Evolutionary conservation across 768 basidiomycete species (phyloP), one percentile per base, ranked within the genome.

Genomic region (Polyporus arcularius): DNA sequence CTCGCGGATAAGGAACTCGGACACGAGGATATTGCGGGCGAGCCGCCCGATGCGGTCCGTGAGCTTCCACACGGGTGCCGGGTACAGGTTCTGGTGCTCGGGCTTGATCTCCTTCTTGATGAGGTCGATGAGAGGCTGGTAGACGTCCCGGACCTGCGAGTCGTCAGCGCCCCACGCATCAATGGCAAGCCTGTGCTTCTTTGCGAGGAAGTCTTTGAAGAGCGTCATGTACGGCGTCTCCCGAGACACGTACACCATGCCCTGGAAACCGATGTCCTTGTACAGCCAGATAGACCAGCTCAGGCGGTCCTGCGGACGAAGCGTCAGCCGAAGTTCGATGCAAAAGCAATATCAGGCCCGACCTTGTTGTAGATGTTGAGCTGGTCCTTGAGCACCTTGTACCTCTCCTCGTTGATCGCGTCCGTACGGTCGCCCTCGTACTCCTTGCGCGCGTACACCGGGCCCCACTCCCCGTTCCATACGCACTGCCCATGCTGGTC

Each of bases 251-350:
- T 89, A 83, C 31, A 89, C 86, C 90, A 93, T 91, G 40, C 91
- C 91, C 74, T 91, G 88, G 80, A 88, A 89, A n/a, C 89, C 89
- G 65, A 90, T 88, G 67, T 90, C 88, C 67, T 89, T 94, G 82
- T 90, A 94, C 18, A 92, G 75, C 92, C 92, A 94, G 76, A 93
- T 94, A 0, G 87, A 86, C 90, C 90, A 92, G 70, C 84, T 85
- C 57, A 88, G 72, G 30, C 82, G 83, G 65, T 85, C 85, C 85
- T 87, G 56, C 6, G n/a, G 12, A 10, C 6, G 11, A 15, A 4
- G 21, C 40, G 48, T n/a, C 8, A 39, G 21, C 26, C 52, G 11
- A 18, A 5, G 1, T 30, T 21, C n/a, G 14, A 54, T 16, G 2
- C 16, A 40, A 53, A 42, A 6, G 15, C n/a, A 32, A 51, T 28